A percentile compares a stretch with the other conserved stretches of the same genome.
phyloP scores from a whole-genome alignment of 352 stramenopile genomes.

The Globisporangium heterothallicum region DNA sequence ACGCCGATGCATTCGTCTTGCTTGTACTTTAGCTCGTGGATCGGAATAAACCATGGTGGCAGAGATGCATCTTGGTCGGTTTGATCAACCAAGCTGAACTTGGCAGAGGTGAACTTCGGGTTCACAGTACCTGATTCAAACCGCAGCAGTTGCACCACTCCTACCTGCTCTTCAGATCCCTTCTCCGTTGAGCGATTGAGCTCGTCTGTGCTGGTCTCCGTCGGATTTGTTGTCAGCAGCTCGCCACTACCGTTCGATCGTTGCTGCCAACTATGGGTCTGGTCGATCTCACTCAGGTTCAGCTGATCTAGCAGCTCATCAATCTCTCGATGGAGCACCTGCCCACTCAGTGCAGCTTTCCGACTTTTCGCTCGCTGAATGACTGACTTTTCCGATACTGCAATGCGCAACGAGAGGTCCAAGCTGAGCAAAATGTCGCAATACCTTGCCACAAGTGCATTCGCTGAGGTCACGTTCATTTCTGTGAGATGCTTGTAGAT shows the following conservation, averaged over 20 bases:
- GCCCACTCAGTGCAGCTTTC: conserved; percentile 2
- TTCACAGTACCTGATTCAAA: no score
- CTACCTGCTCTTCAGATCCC: background rate
- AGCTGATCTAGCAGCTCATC: conserved; percentile 8
- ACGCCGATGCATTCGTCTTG: background rate
- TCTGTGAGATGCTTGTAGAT: conserved; percentile 8
- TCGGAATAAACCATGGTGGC: conserved; percentile 4
- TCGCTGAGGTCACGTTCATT: conserved; percentile 7
- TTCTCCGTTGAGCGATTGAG: no score
- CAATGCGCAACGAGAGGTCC: conserved; percentile 5
- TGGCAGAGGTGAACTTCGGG: no score
- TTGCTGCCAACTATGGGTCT: conserved; percentile 8
- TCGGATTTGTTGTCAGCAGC: background rate
- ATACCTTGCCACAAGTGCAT: conserved; percentile 8
- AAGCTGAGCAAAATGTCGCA: conserved; percentile 6
- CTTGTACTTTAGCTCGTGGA: background rate
- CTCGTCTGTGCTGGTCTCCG: background rate
- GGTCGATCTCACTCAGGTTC: background rate
- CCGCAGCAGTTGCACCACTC: conserved; percentile 1
- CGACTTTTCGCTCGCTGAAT: conserved; percentile 1
- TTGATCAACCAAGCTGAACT: background rate
- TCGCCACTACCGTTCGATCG: background rate
- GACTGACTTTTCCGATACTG: conserved; percentile 7
- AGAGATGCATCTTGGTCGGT: no score
- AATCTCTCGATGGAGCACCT: conserved; percentile 11